Evolutionary conservation across 352 stramenopile genomes (phyloP).

Genomic region (Thraustotheca clavata): DNA sequence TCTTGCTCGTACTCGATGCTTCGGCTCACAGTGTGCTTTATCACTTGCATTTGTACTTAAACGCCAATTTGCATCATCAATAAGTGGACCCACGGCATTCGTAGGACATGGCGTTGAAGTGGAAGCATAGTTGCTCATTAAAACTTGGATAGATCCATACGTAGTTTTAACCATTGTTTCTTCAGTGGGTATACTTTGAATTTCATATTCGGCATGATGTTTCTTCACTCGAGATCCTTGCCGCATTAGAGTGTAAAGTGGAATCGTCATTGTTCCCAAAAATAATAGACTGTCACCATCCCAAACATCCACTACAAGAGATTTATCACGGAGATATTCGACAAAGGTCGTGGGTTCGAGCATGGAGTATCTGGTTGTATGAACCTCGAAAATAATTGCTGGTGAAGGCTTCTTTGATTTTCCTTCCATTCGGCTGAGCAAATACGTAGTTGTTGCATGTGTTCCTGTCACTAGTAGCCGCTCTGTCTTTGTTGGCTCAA

Average conservation of each 20-base stretch:
- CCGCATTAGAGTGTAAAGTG: conserved; percentile 80
- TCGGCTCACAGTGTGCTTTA: conserved; percentile 19
- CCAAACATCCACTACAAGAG: conserved; percentile 89
- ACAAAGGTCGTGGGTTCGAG: conserved; percentile 73
- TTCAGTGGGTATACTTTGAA: conserved; percentile 24
- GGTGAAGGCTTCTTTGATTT: conserved; percentile 52
- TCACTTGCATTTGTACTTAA: background rate
- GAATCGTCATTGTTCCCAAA: conserved; percentile 75
- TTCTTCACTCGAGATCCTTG: conserved; percentile 88
- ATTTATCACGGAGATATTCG: conserved; percentile 78
- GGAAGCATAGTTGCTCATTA: conserved; percentile 82
- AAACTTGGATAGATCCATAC: conserved; percentile 71
- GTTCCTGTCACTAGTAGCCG: conserved; percentile 49
- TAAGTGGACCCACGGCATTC: conserved; percentile 9
- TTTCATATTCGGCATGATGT: conserved; percentile 68
- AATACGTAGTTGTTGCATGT: conserved; percentile 29
- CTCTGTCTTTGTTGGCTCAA: conserved; percentile 82
- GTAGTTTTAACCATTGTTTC: conserved; percentile 14
- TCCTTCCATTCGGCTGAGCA: conserved; percentile 32
- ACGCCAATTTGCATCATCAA: conserved; percentile 22
- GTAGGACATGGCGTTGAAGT: conserved; percentile 1
- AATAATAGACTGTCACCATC: conserved; percentile 88
- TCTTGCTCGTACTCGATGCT: conserved; percentile 63
- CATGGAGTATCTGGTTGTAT: conserved; percentile 46
- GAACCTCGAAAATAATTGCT: conserved; percentile 68